Conservation (phyloP, 768 basidiomycete species). For the Termitomyces sp. region DNA sequence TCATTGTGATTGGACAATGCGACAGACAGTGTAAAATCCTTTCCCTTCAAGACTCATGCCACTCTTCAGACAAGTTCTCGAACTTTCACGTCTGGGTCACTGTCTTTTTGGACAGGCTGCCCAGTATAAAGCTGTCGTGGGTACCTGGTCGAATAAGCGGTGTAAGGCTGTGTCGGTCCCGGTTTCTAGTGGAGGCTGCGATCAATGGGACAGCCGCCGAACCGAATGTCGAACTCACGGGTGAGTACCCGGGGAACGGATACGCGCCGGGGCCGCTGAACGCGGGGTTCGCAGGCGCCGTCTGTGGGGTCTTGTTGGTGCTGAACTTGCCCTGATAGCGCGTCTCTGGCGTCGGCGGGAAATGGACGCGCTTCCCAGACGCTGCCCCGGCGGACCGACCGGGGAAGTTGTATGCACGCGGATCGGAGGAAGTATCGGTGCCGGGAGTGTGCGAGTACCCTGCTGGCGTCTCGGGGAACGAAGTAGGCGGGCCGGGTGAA, state of each 20-base stretch:
- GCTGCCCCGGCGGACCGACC: constrained; percentile 6
- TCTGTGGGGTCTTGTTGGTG: constrained; percentile 15
- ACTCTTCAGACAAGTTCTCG: constrained; percentile 3
- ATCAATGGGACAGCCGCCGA: constrained; percentile 5
- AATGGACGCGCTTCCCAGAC: constrained; percentile 11
- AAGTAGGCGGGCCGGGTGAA: constrained; percentile 3
- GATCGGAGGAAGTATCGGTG: constrained; percentile 6
- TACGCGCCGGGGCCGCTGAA: constrained; percentile 12
- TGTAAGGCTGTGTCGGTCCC: constrained; percentile 18
- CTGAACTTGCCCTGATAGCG: constrained; percentile 16
- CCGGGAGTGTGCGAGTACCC: constrained; percentile 16
- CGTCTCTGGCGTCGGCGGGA: constrained; percentile 10
- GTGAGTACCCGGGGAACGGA: constrained; percentile 23
- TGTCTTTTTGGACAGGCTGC: constrained; percentile 19
- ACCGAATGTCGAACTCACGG: constrained; percentile 17
- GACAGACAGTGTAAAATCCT: not conserved
- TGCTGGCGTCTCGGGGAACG: constrained; percentile 17
- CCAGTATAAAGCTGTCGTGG: constrained; percentile 23
- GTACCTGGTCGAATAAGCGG: constrained; percentile 18
- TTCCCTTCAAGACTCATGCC: not conserved
- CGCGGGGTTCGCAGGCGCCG: constrained; percentile 20
- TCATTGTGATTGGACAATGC: not conserved
- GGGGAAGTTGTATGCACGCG: constrained; percentile 1
- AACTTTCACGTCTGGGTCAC: constrained; percentile 10
- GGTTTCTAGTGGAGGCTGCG: constrained; percentile 9